These are phyloP conservation scores for Ceratobasidium sp. DNA, from an alignment of 1,284 basidiomycete genomes.

Conservation along the genomic window DNA sequence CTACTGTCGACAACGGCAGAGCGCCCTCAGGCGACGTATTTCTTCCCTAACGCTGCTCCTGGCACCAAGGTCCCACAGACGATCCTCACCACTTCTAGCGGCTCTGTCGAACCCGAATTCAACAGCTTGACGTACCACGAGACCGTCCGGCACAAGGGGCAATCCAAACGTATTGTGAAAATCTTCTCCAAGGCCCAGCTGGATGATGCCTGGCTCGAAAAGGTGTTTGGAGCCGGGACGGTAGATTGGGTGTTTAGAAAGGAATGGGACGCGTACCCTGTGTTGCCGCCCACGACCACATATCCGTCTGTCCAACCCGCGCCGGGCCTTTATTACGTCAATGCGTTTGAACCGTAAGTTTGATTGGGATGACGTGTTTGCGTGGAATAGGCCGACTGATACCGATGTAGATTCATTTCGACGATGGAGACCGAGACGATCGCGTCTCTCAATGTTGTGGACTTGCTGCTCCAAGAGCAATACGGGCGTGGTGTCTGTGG, in stretches of 20 bases:
- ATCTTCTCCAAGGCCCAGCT: conserved; percentile 79
- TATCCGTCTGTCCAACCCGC: conserved; percentile 82
- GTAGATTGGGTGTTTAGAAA: conserved; percentile 86
- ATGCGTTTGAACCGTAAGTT: conserved; percentile 82
- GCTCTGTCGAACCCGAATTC: conserved; percentile 73
- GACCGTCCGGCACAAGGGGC: conserved; percentile 54
- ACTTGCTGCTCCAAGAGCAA: conserved; percentile 72
- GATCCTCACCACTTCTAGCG: conserved; percentile 73
- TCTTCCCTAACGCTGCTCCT: conserved; percentile 59
- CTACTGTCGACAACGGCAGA: conserved; percentile 79
- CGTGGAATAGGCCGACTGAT: conserved; percentile 27
- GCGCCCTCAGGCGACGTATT: conserved; percentile 71
- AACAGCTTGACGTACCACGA: conserved; percentile 90
- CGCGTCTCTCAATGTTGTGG: conserved; percentile 81
- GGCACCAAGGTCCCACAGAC: conserved; percentile 63
- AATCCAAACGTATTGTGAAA: conserved; percentile 74
- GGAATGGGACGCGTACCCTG: conserved; percentile 82
- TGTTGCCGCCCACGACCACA: conserved; percentile 66
- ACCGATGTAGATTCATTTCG: conserved; percentile 66
- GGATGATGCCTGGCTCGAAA: conserved; percentile 70
- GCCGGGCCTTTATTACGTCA: conserved; percentile 84
- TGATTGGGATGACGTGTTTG: conserved; percentile 5
- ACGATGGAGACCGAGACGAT: conserved; percentile 94
- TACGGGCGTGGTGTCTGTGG: conserved; percentile 69
- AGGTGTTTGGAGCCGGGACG: conserved; percentile 65